Base-by-base conservation (phyloP, 495 filamentous ascomycete species). In the Trichoderma asperelloides region DNA sequence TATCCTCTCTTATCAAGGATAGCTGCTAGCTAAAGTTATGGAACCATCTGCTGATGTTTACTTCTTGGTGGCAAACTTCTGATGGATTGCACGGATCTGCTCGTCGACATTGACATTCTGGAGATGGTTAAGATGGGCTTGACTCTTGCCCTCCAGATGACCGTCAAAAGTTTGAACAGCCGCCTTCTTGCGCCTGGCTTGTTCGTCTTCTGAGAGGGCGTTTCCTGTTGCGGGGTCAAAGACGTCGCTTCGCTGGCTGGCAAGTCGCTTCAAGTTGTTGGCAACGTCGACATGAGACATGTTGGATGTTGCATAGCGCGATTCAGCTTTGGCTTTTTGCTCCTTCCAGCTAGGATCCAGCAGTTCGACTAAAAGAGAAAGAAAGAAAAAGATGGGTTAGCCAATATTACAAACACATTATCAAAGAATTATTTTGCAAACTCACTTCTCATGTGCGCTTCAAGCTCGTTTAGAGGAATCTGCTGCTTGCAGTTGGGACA, bases 291-390 rank as follows among this genome's bases (percentile, higher is more conserved):
- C 82, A 18, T 91, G 96, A 5, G 87, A 90, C 5, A 98, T 79
- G 69, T 96, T 97, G 33, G 93, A 96, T 0, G 91, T 93, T 9
- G 91, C 85, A 70, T 86, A 91, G 67, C 95, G 86, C 13, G 89
- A 87, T 27, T 96, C 92, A 15, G 89, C 86, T 73, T 96, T 96
- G 68, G 89, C 90, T 65, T 91, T 90, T 75, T 98, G 92, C 74
- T 97, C 92, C 76, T 96, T 95, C 95, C 96, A 98, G 41, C 89
- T 86, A 0, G 95, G 93, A 74, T 98, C 95, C 63, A 98, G 87
- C 16, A 98, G 84, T 76, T 98, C 95, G 74, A 97, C 85, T 86
- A 60, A 57, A 55, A 30, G 55, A 7, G 55, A 23, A 8, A 67
- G 67, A 71, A 68, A 69, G 60, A 18, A 41, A 67, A 21, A 39